phyloP scores from a whole-genome alignment of 2,329 filamentous ascomycete genomes.

The Orbilia brochopaga region DNA sequence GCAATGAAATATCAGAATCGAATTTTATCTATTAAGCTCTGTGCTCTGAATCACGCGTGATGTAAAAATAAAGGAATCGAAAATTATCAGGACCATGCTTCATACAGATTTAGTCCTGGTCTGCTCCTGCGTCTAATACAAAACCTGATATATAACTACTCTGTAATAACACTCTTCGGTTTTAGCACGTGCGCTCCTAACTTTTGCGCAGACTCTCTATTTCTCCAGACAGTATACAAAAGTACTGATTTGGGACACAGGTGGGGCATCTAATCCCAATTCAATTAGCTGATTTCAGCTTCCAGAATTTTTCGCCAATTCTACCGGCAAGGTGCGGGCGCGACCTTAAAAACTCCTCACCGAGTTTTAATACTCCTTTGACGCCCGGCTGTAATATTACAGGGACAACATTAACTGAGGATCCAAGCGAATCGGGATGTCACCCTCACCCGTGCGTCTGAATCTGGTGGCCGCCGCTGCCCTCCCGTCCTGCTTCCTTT shows the following conservation, averaged over 20 bases:
- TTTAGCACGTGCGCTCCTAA: slow-evolving; percentile 35
- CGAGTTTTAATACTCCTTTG: slow-evolving; percentile 39
- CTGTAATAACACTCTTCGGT: too few species aligned
- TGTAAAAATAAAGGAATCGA: too few species aligned
- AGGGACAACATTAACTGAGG: slow-evolving; percentile 22
- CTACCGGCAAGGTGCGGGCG: slow-evolving; percentile 27
- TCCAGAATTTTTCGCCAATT: slow-evolving; percentile 35
- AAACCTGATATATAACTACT: too few species aligned
- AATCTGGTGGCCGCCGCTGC: slow-evolving; percentile 20
- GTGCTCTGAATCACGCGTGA: too few species aligned
- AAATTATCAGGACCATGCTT: too few species aligned
- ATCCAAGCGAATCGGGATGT: slow-evolving; percentile 51
- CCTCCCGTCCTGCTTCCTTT: slow-evolving; percentile 27
- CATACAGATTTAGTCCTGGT: too few species aligned
- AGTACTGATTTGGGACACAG: slow-evolving; percentile 4
- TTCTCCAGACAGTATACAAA: not conserved
- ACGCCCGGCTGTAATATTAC: slow-evolving; percentile 50
- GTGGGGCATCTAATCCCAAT: slow-evolving; percentile 23
- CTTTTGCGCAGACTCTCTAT: slow-evolving; percentile 2
- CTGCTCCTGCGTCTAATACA: too few species aligned
- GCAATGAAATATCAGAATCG: too few species aligned
- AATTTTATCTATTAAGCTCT: too few species aligned
- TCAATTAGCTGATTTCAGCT: slow-evolving; percentile 44
- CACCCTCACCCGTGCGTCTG: slow-evolving; percentile 49
- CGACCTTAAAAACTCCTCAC: slow-evolving; percentile 34